These are phyloP conservation scores for Pugionium cornutum DNA, from an alignment of 345 rosid genomes.

Conservation along the genomic window DNA sequence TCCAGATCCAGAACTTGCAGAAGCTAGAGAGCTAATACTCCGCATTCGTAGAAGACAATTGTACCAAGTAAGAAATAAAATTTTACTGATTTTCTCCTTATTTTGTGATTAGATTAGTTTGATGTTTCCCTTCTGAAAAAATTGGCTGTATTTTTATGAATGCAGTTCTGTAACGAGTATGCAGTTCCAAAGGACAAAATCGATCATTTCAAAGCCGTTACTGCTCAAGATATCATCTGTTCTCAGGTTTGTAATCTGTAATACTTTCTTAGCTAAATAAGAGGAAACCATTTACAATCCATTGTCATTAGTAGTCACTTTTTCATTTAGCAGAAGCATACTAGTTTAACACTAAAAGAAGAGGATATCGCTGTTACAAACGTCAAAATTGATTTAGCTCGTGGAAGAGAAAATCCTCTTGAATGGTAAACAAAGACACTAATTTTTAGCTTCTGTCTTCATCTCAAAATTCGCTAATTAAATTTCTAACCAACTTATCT, in stretches of 20 bases:
- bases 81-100: background rate
- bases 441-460: conserved; percentile 16
- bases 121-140: background rate
- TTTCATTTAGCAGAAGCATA: conserved; percentile 55
- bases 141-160: background rate
- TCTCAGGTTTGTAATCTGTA: conserved; percentile 61
- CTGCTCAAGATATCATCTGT: conserved; percentile 86
- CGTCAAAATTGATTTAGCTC: conserved; percentile 85
- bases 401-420: conserved; percentile 83
- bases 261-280: background rate
- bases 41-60: conserved; percentile 85
- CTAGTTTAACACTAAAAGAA: conserved; percentile 61
- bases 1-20: conserved; percentile 66
- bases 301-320: conserved; percentile 10
- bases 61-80: conserved; percentile 64
- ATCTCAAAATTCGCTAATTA: conserved; percentile 11
- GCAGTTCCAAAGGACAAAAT: conserved; percentile 84
- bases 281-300: background rate
- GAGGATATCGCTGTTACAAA: conserved; percentile 81
- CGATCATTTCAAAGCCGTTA: conserved; percentile 77
- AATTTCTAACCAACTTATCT: conserved; percentile 12
- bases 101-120: background rate
- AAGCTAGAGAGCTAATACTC: conserved; percentile 72
- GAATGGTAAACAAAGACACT: conserved; percentile 57
- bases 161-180: conserved; percentile 94